These are phyloP conservation scores for Collybiopsis luxurians DNA, from an alignment of 768 basidiomycete genomes.

Conservation along the genomic window DNA sequence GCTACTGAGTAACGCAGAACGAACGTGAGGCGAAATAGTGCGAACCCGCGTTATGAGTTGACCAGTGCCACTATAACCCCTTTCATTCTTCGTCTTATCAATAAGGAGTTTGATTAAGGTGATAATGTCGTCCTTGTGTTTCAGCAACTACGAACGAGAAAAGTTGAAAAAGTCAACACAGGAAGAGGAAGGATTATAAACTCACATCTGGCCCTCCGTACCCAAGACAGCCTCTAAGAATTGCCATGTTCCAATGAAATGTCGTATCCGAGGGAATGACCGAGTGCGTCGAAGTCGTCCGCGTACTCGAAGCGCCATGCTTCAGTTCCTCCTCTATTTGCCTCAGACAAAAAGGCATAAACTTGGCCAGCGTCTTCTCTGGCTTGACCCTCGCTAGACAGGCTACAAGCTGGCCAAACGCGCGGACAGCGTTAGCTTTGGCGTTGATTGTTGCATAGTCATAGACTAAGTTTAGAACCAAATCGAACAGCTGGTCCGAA, in stretches of 20 bases:
- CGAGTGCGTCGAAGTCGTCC: constrained; percentile 74
- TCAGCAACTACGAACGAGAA: constrained; percentile 49
- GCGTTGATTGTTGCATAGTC: constrained; percentile 89
- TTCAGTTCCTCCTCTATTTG: constrained; percentile 85
- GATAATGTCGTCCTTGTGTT: constrained; percentile 64
- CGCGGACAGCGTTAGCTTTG: constrained; percentile 87
- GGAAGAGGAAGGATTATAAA: constrained; percentile 7
- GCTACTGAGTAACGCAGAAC: neutral
- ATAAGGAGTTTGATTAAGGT: constrained; percentile 61
- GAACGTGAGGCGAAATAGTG: no score
- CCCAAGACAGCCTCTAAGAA: constrained; percentile 79
- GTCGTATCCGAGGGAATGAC: constrained; percentile 84
- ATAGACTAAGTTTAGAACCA: constrained; percentile 79
- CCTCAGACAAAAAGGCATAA: constrained; percentile 71
- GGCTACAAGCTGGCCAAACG: constrained; percentile 84
- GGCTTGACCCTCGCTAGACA: constrained; percentile 81
- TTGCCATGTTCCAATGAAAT: constrained; percentile 88
- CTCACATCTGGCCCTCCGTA: constrained; percentile 65
- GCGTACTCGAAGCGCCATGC: constrained; percentile 83
- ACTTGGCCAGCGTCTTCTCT: constrained; percentile 71
- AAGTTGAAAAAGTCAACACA: constrained; percentile 5
- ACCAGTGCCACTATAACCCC: constrained; percentile 81
- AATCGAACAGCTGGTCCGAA: constrained; percentile 76
- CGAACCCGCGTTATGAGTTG: constrained; percentile 67
- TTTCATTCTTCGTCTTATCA: constrained; percentile 83